A percentile compares a stretch with the other conserved stretches of the same genome.
These are phyloP conservation scores for Mycena rosella DNA, from an alignment of 768 basidiomycete species.

Conservation along the genomic window DNA sequence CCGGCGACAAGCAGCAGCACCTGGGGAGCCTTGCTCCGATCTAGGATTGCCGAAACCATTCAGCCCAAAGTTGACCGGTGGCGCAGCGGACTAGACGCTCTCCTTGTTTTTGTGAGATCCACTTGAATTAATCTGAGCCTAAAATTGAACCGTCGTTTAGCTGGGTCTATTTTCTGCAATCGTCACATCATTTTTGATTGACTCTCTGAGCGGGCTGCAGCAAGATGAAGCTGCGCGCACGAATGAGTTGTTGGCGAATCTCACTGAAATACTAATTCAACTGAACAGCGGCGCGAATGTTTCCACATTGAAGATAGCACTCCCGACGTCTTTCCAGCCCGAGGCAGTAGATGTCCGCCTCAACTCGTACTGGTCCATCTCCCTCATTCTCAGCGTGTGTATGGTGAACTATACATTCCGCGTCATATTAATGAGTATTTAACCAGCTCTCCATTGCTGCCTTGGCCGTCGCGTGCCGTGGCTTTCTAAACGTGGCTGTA, in stretches of 20 bases:
- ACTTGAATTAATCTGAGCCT: not conserved
- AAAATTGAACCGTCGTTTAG: not conserved
- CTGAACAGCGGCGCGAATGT: not conserved
- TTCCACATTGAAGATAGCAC: not conserved
- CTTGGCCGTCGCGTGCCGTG: not conserved
- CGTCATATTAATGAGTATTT: not conserved
- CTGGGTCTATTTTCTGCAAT: conserved; percentile 9
- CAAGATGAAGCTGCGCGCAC: conserved; percentile 34
- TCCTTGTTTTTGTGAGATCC: conserved; percentile 1
- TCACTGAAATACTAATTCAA: conserved; percentile 40
- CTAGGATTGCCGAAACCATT: not conserved
- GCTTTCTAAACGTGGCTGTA: not conserved
- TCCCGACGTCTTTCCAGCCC: conserved; percentile 15
- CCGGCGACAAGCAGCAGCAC: not conserved
- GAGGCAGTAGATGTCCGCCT: conserved; percentile 27
- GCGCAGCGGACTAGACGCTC: conserved; percentile 3
- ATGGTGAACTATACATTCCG: not conserved
- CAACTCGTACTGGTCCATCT: conserved; percentile 25
- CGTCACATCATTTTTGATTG: conserved; percentile 1
- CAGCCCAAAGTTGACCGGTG: conserved; percentile 8
- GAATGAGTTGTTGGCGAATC: conserved; percentile 46
- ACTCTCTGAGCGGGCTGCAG: conserved; percentile 5
- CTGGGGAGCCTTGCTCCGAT: conserved; percentile 5
- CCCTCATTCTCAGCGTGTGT: conserved; percentile 3
- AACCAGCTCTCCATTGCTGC: conserved; percentile 3